Base-by-base conservation (phyloP, 768 basidiomycete genomes). In the Suillus clintonianus region DNA sequence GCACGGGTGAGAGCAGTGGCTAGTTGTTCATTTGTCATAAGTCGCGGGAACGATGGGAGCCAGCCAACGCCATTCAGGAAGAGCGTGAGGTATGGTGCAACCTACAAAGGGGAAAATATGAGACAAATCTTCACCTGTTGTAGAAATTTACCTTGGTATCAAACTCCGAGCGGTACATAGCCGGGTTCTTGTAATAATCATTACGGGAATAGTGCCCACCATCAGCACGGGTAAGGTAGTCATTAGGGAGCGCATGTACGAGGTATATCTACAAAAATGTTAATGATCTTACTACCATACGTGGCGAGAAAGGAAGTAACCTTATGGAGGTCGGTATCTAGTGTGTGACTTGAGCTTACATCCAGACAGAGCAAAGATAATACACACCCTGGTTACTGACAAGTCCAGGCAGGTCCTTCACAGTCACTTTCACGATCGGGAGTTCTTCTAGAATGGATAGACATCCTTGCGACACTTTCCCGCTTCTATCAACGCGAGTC, bases 11-110 rank as follows among this genome's bases (percentile, higher is more conserved):
- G 80, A 0, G 87, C 83, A 2, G 74, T 72, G 0, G 76, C 72
- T 9, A 95, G 79, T 65, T 91, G 87, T 0, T 80, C 79, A 22
- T 83, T 91, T 1, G 85, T 85, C 85, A 97, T 89, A 4, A 96
- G 77, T 6, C 92, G 85, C 24, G 95, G 95, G 76, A 85, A 96
- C 0, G 81, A 83, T 0, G 86, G 83, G 5, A 87, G 79, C 95
- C 95, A 97, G 36, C 94, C 94, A 0, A 89, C 85, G 15, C 94
- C 95, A 69, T 97, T 94, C 58, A 97, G 79, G 64, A 97, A 83
- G 8, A 96, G 83, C 0, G 92, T 93, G 4, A 94, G 80, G 74
- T 92, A 94, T 0, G 93, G 95, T 1, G 93, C 92, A 37, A 96
- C 81, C 91, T 95, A 41, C 14, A 34, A 59, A 10, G n/a, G 39